Evolutionary conservation across 163 green algal genomes (phyloP).

Genomic region (Coccomyxa subellipsoidea): DNA sequence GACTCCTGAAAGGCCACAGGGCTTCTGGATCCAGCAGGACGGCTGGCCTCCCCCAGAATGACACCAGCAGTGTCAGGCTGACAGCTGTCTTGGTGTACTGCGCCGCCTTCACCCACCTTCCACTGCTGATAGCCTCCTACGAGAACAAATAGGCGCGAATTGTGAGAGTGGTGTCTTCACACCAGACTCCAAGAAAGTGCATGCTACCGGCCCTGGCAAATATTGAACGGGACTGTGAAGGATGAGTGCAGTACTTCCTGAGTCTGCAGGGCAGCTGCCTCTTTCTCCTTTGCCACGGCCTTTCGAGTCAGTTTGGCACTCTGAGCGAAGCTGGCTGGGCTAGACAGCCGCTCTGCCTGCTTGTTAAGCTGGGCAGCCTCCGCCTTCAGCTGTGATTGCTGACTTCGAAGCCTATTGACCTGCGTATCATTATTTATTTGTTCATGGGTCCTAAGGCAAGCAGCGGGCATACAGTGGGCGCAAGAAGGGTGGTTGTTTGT

Average conservation of each 20-base stretch:
- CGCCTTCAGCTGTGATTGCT: not conserved
- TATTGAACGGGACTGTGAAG: too few relatives aligned
- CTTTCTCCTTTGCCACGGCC: not conserved
- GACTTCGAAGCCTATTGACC: not conserved
- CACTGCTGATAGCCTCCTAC: not conserved
- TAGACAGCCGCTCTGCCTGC: not conserved
- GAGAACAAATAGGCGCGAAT: too few relatives aligned
- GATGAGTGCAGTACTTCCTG: too few relatives aligned
- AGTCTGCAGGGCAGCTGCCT: not conserved
- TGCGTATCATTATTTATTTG: not conserved
- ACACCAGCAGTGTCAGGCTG: not conserved
- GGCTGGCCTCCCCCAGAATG: not conserved
- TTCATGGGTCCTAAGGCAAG: not conserved
- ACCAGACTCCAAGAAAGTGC: not conserved
- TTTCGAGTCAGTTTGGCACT: not conserved
- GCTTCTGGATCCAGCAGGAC: not conserved
- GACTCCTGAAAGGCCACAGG: not conserved
- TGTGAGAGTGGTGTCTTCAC: not conserved
- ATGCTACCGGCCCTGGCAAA: too few relatives aligned
- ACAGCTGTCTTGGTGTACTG: not conserved
- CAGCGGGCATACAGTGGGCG: too few relatives aligned
- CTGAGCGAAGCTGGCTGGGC: not conserved
- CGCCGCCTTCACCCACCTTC: not conserved
- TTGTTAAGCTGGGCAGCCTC: not conserved
- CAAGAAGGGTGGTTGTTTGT: too few relatives aligned